phyloP scores from a whole-genome alignment of 768 basidiomycete genomes.

The Infundibulicybe gibba region DNA sequence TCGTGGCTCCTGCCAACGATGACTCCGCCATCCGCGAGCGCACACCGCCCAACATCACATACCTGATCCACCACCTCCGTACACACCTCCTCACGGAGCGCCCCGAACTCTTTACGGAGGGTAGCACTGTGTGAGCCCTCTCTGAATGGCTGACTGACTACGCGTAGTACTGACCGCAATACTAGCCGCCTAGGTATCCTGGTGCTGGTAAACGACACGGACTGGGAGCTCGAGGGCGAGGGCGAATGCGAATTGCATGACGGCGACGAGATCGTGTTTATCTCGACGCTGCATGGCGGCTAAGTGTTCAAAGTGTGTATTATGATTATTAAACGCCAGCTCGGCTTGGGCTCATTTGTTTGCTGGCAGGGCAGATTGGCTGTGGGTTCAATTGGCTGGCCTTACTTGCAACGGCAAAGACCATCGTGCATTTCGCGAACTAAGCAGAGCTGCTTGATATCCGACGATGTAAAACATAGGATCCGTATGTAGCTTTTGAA shows the following conservation, averaged over 20 bases:
- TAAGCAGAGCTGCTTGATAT: no score
- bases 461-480: no score
- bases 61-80: slow-evolving; percentile 76
- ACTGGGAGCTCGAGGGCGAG: slow-evolving; percentile 98
- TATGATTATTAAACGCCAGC: no score
- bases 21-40: slow-evolving; percentile 17
- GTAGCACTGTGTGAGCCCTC: slow-evolving; percentile 72
- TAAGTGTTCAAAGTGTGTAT: slow-evolving; percentile 24
- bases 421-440: no score
- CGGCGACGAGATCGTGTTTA: slow-evolving; percentile 92
- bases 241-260: slow-evolving; percentile 76
- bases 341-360: no score
- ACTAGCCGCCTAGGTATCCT: slow-evolving; percentile 91
- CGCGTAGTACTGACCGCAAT: slow-evolving; percentile 1
- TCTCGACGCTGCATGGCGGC: slow-evolving; percentile 93
- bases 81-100: slow-evolving; percentile 79
- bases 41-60: slow-evolving; percentile 61
- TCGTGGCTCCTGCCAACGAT: slow-evolving; percentile 33
- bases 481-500: no score
- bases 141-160: not conserved
- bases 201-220: slow-evolving; percentile 94
- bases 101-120: slow-evolving; percentile 86
- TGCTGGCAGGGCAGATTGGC: no score
- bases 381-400: no score
- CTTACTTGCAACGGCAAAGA: no score